Base-by-base conservation (phyloP, 1,284 basidiomycete genomes). In the Coniophora puteana region DNA sequence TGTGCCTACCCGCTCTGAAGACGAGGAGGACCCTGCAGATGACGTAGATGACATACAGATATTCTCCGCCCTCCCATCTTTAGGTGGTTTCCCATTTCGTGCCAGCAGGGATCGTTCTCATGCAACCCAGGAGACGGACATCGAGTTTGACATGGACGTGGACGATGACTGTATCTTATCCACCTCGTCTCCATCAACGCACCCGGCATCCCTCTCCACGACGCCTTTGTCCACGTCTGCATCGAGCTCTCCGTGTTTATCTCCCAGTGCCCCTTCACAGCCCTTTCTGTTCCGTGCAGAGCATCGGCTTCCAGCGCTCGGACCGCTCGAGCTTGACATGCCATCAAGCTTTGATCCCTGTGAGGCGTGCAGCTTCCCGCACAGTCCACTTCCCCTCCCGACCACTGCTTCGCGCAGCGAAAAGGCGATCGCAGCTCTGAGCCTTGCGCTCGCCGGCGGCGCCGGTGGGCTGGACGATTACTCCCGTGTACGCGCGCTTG, bases 401-500 rank as follows among this genome's bases (percentile, higher is more conserved):
- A 48, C 40, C 36, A 49, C 56, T 29, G 52, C 72, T 10, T 65
- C 71, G 27, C 65, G 65, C 30, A 66, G 71, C 11, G 80, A 83
- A 44, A 81, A 78, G 51, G 74, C 74, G n/a, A 63, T 85, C 34
- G 78, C 74, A 17, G 79, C 76, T 12, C 64, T 85, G 14, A 72
- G 67, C 35, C 61, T 86, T 5, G 81, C 79, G 12, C 68, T 86
- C 55, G 80, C 80, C 5, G 83, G 76, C 48, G 83, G 83, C 25
- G 80, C 82, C n/a, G 80, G 76, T 3, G 72, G 80, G 30, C 59
- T 86, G 29, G 74, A 66, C 42, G 83, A 86, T 52, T 86, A 85
- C 47, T 66, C 68, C 41, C 68, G 72, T 7, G 62, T 83, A 30
- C 70, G 68, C 45, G 62, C 65, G 22, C 56, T 70, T 31, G 64